Base-by-base conservation (phyloP, 2,329 filamentous ascomycete species). In the Chalaropsis thielavioides region DNA sequence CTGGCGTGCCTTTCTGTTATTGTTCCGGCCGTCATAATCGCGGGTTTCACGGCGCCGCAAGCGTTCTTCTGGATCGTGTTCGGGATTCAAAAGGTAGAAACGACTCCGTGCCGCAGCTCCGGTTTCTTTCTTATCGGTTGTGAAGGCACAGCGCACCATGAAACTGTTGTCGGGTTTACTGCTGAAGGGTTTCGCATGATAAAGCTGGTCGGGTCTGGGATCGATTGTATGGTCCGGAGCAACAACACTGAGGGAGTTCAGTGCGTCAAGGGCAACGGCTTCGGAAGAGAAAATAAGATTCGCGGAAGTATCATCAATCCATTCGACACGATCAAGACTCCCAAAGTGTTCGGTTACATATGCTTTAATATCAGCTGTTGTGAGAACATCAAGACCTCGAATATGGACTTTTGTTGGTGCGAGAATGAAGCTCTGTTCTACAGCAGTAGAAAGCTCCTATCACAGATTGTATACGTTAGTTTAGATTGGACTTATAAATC, bases 281-380 rank as follows among this genome's bases (percentile, higher is more conserved):
- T 83, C 78, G 6, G 80, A 80, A 46, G 76, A 78, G 76, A 94
- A 97, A 63, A 95, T 75, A 63, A 96, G 79, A 72, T 97, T 97
- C 68, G 90, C 90, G 0, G 90, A 92, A 6, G 84, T 86, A 74
- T 99, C 94, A 73, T 97, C 90, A 69, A 99, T 90, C 94, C 94
- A 99, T 76, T 97, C 91, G 68, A 96, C 79, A 68, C 83, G 81
- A 65, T 82, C 77, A 65, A 85, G 78, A 15, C 75, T 73, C 43
- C 79, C 76, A 71, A 82, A 90, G 73, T 94, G 83, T 68, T 89
- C 81, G 60, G 79, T 75, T 8, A 90, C 83, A 70, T 91, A 96
- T 67, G 81, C 79, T 70, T 88, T 86, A 70, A 97, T 87, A 68
- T 96, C 85, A 64, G 84, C 81, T 35, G 91, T 91, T 40, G 87